Base-by-base conservation (phyloP, 2,329 filamentous ascomycete species). In the Trichoderma sp. region DNA sequence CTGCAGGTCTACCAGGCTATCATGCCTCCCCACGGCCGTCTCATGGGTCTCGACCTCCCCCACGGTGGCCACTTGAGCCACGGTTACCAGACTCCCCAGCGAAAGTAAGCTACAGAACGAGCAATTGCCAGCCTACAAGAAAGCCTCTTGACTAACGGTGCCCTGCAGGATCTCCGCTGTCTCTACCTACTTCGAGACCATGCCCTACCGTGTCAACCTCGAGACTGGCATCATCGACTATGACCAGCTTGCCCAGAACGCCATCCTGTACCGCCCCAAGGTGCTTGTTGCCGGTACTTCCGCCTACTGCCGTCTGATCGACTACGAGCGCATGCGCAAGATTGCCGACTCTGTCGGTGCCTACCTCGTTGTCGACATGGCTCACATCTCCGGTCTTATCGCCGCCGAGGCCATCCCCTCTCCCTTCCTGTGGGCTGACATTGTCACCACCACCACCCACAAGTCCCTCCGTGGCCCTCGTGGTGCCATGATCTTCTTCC, bases 401-500 rank as follows among this genome's bases (percentile, higher is more conserved):
- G 94, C 96, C 65, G 94, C 94, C 73, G 93, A 91, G 77, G 96
- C 98, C 77, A 96, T 98, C 80, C 94, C 95, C 74, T 95, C 93
- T 63, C 96, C 96, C 58, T 99, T 99, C 86, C 87, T 90, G 74
- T 87, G 97, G 82, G 95, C 96, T 76, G 96, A 99, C 81, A 92
- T 99, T 71, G 96, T 99, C 77, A 99, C 96, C 74, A 99, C 96
- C 74, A 99, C 96, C 74, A 99, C 96, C 61, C 96, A 99, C 91
- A 99, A 99, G 89, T 98, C 95, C 70, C 92, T 99, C 77, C 94
- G 96, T 84, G 96, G 96, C 73, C 96, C 96, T 73, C 94, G 96
- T 82, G 96, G 96, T 80, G 96, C 96, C 81, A 99, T 99, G 96
- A 99, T 99, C 86, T 99, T 99, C 90, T 99, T 95, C 91, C 93